These are phyloP conservation scores for Epichloe baconii DNA, from an alignment of 2,329 filamentous ascomycete genomes.

Conservation along the genomic window DNA sequence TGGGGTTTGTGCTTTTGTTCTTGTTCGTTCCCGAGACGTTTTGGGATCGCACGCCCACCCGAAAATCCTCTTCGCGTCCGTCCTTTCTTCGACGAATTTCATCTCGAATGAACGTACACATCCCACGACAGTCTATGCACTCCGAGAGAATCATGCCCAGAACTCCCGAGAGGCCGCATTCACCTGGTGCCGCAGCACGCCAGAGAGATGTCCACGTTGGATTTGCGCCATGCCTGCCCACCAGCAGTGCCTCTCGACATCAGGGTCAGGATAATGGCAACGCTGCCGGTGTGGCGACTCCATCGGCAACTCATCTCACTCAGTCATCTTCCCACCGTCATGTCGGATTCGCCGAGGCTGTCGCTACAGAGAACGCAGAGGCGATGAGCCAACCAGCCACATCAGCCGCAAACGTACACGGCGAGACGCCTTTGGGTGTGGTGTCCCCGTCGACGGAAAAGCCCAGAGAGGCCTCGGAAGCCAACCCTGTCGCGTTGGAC, in stretches of 20 bases:
- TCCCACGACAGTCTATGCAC: neutral
- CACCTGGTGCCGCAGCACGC: constrained; percentile 10
- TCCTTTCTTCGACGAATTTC: constrained; percentile 36
- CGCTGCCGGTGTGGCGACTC: neutral
- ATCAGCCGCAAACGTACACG: neutral
- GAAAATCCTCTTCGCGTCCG: constrained; percentile 26
- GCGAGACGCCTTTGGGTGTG: neutral
- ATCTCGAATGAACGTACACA: constrained; percentile 21
- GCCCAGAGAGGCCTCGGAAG: neutral
- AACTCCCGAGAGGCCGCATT: constrained; percentile 7
- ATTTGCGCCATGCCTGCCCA: constrained; percentile 13
- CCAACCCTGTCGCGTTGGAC: neutral
- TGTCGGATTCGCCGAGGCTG: constrained; percentile 39
- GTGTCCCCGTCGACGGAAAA: neutral
- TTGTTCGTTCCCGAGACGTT: constrained; percentile 92
- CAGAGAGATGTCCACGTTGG: constrained; percentile 19
- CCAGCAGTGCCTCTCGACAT: neutral
- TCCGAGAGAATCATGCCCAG: constrained; percentile 1
- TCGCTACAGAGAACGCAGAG: constrained; percentile 6
- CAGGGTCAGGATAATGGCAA: neutral
- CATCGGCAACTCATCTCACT: constrained; percentile 9
- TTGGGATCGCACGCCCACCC: constrained; percentile 69
- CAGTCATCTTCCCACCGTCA: constrained; percentile 23
- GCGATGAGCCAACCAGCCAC: neutral
- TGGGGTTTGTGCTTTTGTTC: constrained; percentile 61